Conservation (phyloP, 768 basidiomycete genomes). For the Pleurotus tuoliensis region DNA sequence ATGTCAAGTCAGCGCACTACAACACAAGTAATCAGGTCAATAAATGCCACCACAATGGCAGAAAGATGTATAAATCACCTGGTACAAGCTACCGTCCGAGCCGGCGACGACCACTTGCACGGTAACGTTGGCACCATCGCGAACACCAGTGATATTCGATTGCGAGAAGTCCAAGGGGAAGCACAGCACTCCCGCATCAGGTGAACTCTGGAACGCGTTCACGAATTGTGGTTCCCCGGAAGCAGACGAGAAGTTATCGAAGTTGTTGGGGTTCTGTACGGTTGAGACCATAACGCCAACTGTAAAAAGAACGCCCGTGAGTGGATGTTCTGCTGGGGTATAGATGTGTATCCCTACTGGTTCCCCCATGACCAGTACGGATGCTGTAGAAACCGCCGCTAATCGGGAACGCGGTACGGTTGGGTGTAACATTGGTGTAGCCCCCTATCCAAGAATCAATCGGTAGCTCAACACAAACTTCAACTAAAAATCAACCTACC, state of each 20-base stretch:
- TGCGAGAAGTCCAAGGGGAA: conserved; percentile 56
- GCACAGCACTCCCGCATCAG: conserved; percentile 56
- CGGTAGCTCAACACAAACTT: not conserved
- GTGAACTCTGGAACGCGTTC: conserved; percentile 42
- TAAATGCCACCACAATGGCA: not conserved
- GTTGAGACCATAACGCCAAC: conserved; percentile 57
- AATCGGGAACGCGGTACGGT: conserved; percentile 68
- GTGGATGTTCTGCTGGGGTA: not conserved
- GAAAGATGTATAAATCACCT: conserved; percentile 34
- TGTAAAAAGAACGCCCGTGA: conserved; percentile 20
- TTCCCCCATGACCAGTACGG: conserved; percentile 52
- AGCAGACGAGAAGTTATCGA: conserved; percentile 49
- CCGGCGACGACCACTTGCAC: conserved; percentile 59
- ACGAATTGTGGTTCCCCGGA: conserved; percentile 28
- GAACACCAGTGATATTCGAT: conserved; percentile 38
- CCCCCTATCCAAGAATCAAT: conserved; percentile 42
- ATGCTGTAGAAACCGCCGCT: conserved; percentile 55
- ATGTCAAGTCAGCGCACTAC: conserved; percentile 76
- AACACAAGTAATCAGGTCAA: conserved; percentile 19
- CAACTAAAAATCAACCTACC: conserved; percentile 35
- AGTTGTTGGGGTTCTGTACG: conserved; percentile 53
- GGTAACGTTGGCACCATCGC: conserved; percentile 67
- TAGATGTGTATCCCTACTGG: conserved; percentile 31
- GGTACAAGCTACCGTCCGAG: conserved; percentile 66
- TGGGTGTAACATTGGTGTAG: conserved; percentile 45